phyloP scores from a whole-genome alignment of 768 basidiomycete species.

The Calocera viscosa region DNA sequence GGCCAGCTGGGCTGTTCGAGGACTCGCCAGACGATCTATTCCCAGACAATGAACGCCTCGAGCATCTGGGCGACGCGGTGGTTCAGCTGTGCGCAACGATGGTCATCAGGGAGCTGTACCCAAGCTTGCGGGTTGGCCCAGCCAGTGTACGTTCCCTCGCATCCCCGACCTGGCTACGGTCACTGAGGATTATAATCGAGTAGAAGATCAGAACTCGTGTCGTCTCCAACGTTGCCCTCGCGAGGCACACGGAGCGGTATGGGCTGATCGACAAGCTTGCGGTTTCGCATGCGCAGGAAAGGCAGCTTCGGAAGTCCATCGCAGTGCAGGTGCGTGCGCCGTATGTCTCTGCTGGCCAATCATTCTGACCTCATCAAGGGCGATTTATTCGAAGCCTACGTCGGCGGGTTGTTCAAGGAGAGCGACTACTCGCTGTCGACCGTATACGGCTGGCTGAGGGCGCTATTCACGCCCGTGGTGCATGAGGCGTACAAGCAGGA shows the following conservation, averaged over 20 bases:
- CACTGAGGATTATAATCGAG: not conserved
- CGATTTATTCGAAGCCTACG: not conserved
- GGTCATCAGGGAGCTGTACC: not conserved
- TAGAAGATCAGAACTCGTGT: not conserved
- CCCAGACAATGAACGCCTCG: not conserved
- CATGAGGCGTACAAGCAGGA: not conserved
- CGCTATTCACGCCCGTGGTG: not conserved
- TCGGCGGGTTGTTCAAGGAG: not conserved
- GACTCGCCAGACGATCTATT: not conserved
- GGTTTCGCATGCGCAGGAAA: not conserved
- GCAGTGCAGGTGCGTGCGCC: not conserved
- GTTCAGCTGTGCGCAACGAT: not conserved
- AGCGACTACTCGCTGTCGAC: not conserved
- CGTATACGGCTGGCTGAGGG: not conserved
- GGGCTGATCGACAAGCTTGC: not conserved
- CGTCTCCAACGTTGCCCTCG: not conserved
- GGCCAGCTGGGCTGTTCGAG: not conserved
- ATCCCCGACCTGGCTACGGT: not conserved
- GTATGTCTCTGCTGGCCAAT: not conserved
- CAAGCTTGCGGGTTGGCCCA: not conserved
- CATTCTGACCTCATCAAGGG: not conserved
- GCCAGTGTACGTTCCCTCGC: constrained; percentile 3
- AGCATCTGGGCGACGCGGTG: not conserved
- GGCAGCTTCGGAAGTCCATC: not conserved
- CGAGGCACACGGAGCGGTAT: not conserved